Conservation (phyloP, 345 rosid genomes). For the Psidium friedrichsthalianum region DNA sequence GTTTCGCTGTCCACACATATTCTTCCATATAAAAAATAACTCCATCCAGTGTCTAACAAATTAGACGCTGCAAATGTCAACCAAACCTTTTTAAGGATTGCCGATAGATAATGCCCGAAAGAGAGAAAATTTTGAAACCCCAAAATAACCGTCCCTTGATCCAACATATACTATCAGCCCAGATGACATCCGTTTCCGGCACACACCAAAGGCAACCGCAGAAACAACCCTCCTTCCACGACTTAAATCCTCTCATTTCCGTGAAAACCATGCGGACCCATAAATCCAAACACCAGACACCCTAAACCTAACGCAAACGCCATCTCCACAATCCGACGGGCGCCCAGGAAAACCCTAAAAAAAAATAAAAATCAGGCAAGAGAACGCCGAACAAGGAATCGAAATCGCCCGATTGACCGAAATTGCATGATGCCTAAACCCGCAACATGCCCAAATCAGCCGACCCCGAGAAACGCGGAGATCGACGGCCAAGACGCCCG, state of each 20-base stretch:
- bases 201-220: neutral
- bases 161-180: neutral
- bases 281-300: neutral
- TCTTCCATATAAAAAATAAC: neutral
- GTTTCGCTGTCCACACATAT: neutral
- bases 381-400: neutral
- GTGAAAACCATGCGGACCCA: neutral
- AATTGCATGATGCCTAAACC: neutral
- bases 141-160: neutral
- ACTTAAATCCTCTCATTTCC: neutral
- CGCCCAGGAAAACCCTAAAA: neutral
- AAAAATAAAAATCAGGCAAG: neutral
- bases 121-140: slow-evolving; percentile 20
- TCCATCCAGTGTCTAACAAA: neutral
- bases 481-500: neutral
- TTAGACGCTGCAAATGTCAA: neutral
- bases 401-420: neutral
- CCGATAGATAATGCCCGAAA: neutral
- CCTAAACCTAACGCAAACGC: neutral
- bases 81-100: neutral
- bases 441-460: neutral
- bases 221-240: neutral
- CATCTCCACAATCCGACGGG: neutral
- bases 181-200: neutral
- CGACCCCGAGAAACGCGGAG: neutral